Evolutionary conservation across 2,329 filamentous ascomycete species (phyloP), one percentile per base, ranked within the genome.

Genomic region (Teratosphaeria epicoccoides): DNA sequence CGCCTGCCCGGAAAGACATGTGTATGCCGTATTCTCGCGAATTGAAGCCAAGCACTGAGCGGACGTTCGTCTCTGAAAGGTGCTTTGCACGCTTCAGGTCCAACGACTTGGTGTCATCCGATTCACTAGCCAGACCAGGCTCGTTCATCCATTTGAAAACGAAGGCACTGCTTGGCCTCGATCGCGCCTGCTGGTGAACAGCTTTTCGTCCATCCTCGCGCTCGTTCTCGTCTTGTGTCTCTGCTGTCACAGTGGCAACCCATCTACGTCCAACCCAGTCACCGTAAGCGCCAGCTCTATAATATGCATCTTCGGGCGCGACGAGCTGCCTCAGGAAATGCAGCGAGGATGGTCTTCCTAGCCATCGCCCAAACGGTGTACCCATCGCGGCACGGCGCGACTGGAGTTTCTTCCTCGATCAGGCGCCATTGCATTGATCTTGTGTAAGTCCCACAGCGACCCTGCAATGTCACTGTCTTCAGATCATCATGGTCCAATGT

Each of bases 311-410:
- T 20, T 46, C 45, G 28, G 55, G 37, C 22, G 54, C 53, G 20
- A 62, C 43, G 11, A 70, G 56, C 48, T 58, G 56, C 50, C 68
- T 67, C 24, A 71, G 63, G 44, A 69, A 61, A 66, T 65, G 61
- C 56, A 71, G 61, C 55, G 70, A 69, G 59, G 70, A 68, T 57
- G 71, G 69, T 66, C 68, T 68, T 60, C 66, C 70, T 64, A 74
- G 68, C 64, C 73, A 71, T 66, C 67, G 66, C 58, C 71, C 65
- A 63, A 74, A 63, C 55, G 67, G 67, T 62, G 65, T 63, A 66
- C 68, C 70, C 72, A 75, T 75, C 59, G 68, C 59, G 50, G 67
- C 57, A 51, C 46, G 49, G 50, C 52, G 56, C 57, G 23, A 46
- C 49, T 52, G 29, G 43, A 49, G 48, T 61, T 9, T 40, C 4